phyloP scores from a whole-genome alignment of 768 basidiomycete genomes.

The Royoungia palumana region DNA sequence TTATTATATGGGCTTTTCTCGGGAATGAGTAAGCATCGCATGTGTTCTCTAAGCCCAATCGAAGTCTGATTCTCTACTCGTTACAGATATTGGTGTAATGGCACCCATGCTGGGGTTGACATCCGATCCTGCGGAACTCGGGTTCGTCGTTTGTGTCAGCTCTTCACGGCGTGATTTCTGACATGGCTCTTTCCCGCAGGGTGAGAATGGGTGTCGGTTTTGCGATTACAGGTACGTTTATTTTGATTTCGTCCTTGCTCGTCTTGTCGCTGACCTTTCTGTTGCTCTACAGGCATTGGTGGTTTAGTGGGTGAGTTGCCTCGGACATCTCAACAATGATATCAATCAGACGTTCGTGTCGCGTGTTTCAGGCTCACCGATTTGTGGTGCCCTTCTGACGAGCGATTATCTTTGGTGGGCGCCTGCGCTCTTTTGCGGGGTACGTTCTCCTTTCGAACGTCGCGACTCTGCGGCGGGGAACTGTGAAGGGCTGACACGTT shows the following conservation, averaged over 20 bases:
- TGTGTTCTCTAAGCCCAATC: no score
- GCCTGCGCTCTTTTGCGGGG: slow-evolving; percentile 51
- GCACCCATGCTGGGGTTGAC: slow-evolving; percentile 47
- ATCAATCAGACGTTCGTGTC: slow-evolving; percentile 3
- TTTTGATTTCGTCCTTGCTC: background rate
- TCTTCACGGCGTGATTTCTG: slow-evolving; percentile 5
- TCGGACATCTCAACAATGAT: no score
- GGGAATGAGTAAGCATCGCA: slow-evolving; percentile 37
- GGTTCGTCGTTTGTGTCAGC: slow-evolving; percentile 26
- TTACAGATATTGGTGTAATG: slow-evolving; percentile 36
- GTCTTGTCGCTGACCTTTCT: background rate
- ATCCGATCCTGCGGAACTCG: slow-evolving; percentile 48
- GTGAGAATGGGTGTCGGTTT: slow-evolving; percentile 48
- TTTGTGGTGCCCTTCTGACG: slow-evolving; percentile 54
- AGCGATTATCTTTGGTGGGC: slow-evolving; percentile 53
- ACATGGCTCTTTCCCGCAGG: slow-evolving; percentile 6
- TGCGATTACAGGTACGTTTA: slow-evolving; percentile 36
- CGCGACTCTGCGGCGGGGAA: no score
- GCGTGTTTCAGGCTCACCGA: slow-evolving; percentile 46
- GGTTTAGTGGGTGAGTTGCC: slow-evolving; percentile 16
- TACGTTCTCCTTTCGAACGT: slow-evolving; percentile 10
- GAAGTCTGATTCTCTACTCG: background rate
- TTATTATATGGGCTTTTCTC: slow-evolving; percentile 48
- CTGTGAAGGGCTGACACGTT: background rate
- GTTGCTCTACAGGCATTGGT: slow-evolving; percentile 20